Evolutionary conservation across 2,329 filamentous ascomycete genomes (phyloP).

Genomic region (Aureobasidium melanogenum): DNA sequence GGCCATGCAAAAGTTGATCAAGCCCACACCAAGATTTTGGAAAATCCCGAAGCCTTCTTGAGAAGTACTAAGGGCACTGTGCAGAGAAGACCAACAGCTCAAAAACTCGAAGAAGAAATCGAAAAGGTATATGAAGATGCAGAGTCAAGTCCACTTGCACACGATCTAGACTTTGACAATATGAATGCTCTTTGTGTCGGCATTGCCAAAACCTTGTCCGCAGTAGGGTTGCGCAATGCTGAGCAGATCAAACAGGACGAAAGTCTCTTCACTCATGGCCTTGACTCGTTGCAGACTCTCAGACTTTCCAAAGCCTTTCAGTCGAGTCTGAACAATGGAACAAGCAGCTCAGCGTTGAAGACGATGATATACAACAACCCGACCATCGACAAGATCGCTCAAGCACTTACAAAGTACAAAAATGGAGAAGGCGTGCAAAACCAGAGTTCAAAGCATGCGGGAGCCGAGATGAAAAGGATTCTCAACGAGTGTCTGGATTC

Average conservation of each 20-base stretch:
- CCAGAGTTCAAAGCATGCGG: not conserved
- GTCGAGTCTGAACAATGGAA: not conserved
- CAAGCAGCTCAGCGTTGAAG: not conserved
- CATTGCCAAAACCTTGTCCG: not conserved
- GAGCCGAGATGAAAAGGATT: not conserved
- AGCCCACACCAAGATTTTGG: not conserved
- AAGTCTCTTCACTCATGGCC: not conserved
- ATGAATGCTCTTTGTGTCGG: not conserved
- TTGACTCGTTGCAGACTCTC: not conserved
- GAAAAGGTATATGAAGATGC: not conserved
- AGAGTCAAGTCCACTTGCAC: not conserved
- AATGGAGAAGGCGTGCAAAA: not conserved
- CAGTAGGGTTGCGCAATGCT: not conserved
- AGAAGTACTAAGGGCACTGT: not conserved
- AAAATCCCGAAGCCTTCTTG: not conserved
- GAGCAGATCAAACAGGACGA: not conserved
- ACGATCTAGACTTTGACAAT: not conserved
- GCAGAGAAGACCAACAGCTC: not conserved
- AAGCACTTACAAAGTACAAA: not conserved
- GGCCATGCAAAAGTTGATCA: not conserved
- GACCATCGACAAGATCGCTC: not conserved
- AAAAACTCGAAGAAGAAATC: not conserved
- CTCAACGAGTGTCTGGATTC: not conserved
- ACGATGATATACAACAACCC: not conserved
- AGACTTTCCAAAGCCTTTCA: not conserved